phyloP scores from a whole-genome alignment of 345 rosid genomes.

The Draba incana region DNA sequence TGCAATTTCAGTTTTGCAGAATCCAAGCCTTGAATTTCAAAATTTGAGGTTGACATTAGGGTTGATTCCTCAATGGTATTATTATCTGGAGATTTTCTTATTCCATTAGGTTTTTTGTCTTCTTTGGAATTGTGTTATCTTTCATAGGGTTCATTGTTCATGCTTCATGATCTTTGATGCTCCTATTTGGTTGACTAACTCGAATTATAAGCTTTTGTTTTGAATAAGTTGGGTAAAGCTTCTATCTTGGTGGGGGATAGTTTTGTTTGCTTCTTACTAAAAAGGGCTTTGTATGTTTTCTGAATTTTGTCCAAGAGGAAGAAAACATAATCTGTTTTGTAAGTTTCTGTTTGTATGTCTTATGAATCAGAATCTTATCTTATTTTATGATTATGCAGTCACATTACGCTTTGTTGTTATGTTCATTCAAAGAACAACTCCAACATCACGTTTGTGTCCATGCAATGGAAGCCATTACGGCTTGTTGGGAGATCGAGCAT shows the following conservation, averaged over 20 bases:
- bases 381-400: slow-evolving; percentile 54
- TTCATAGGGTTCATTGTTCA: not conserved
- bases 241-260: slow-evolving; percentile 7
- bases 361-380: slow-evolving; percentile 14
- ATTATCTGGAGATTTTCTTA: too few relatives aligned
- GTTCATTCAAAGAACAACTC: slow-evolving; percentile 81
- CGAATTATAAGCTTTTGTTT: slow-evolving; percentile 7
- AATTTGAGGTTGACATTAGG: too few relatives aligned
- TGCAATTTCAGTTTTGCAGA: not conserved
- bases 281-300: slow-evolving; percentile 1
- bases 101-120: too few relatives aligned
- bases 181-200: slow-evolving; percentile 1
- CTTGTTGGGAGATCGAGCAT: slow-evolving; percentile 86
- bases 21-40: too few relatives aligned
- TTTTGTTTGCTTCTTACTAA: slow-evolving; percentile 22
- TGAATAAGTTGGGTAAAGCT: slow-evolving; percentile 8
- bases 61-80: too few relatives aligned
- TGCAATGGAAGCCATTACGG: slow-evolving; percentile 92
- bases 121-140: too few relatives aligned
- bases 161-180: not conserved
- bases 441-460: slow-evolving; percentile 88
- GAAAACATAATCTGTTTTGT: slow-evolving; percentile 12
- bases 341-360: slow-evolving; percentile 24
- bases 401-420: slow-evolving; percentile 71
- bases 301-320: not conserved